Percentiles rank a stretch among this genome's conserved stretches.
Conservation (phyloP, 2,329 filamentous ascomycete genomes). For the Fusarium nygamai region DNA sequence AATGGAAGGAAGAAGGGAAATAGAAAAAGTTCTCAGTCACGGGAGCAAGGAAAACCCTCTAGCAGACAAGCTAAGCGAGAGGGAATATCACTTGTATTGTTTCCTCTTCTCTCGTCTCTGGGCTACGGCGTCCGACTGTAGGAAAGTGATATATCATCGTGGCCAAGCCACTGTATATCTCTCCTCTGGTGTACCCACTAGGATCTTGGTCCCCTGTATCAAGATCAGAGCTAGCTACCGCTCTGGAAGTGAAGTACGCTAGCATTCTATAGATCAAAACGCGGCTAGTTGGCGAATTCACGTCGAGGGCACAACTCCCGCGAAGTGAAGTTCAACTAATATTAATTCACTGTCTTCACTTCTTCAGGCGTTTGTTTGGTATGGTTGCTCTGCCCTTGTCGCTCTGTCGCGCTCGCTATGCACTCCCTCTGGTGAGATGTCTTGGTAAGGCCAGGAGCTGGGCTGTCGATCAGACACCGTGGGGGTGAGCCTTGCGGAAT, state of each 20-base stretch:
- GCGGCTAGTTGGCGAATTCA: too few species aligned
- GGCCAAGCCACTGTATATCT: neutral
- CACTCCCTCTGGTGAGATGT: rapidly evolving
- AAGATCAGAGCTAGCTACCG: neutral
- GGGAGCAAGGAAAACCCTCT: neutral
- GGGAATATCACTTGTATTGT: neutral
- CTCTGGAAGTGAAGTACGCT: rapidly evolving
- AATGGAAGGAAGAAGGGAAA: neutral
- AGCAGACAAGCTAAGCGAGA: neutral
- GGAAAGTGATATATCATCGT: too few species aligned
- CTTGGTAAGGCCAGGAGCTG: neutral
- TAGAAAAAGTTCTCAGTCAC: rapidly evolving
- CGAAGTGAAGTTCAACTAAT: rapidly evolving
- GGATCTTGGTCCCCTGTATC: too few species aligned
- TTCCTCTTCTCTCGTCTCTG: neutral
- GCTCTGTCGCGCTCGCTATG: neutral
- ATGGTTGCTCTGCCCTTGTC: neutral
- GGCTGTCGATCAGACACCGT: neutral
- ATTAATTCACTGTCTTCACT: rapidly evolving
- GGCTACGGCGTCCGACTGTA: rapidly evolving
- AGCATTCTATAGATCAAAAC: rapidly evolving
- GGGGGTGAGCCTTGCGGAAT: neutral
- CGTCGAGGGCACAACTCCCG: rapidly evolving
- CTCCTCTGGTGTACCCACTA: rapidly evolving
- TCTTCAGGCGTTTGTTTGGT: rapidly evolving